Evolutionary conservation across 1,284 basidiomycete genomes (phyloP).

Genomic region (Thecaphora thlaspeos): DNA sequence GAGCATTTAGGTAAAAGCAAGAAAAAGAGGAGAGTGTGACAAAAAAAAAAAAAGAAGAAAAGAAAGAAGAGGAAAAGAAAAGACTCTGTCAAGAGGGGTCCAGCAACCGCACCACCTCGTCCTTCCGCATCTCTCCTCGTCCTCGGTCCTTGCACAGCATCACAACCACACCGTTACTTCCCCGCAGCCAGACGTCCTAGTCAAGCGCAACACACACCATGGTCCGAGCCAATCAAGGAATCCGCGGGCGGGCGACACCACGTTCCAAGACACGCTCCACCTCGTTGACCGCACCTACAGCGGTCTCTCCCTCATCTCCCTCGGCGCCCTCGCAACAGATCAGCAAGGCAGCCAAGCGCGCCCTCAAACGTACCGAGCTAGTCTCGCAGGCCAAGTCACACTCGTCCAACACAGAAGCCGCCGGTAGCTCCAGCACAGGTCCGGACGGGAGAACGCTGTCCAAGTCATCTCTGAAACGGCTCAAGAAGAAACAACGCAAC

Average conservation of each 20-base stretch:
- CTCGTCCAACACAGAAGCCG: too few relatives aligned
- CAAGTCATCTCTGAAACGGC: conserved; percentile 41
- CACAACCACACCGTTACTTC: too few relatives aligned
- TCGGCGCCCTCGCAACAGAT: conserved; percentile 18
- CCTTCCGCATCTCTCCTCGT: too few relatives aligned
- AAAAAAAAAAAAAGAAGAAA: too few relatives aligned
- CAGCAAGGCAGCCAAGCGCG: conserved; percentile 41
- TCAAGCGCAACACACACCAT: too few relatives aligned
- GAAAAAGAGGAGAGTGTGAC: too few relatives aligned
- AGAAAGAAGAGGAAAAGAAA: too few relatives aligned
- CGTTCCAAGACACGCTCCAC: conserved; percentile 15
- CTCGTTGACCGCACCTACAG: conserved; percentile 8
- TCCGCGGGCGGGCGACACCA: conserved; percentile 2
- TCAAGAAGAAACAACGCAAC: conserved; percentile 44
- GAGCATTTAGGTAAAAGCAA: too few relatives aligned
- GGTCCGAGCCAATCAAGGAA: conserved; percentile 4
- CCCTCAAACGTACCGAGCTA: conserved; percentile 37
- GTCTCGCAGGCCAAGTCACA: conserved; percentile 29
- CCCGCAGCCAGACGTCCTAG: too few relatives aligned
- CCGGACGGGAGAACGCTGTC: conserved; percentile 10
- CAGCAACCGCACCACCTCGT: too few relatives aligned
- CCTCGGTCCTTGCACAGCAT: too few relatives aligned
- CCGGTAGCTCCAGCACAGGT: neutral
- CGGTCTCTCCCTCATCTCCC: conserved; percentile 8
- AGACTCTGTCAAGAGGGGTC: too few relatives aligned